A percentile compares a stretch with the other conserved stretches of the same genome.
Conservation (phyloP, 2,329 filamentous ascomycete species). For the Xylaria sp. region DNA sequence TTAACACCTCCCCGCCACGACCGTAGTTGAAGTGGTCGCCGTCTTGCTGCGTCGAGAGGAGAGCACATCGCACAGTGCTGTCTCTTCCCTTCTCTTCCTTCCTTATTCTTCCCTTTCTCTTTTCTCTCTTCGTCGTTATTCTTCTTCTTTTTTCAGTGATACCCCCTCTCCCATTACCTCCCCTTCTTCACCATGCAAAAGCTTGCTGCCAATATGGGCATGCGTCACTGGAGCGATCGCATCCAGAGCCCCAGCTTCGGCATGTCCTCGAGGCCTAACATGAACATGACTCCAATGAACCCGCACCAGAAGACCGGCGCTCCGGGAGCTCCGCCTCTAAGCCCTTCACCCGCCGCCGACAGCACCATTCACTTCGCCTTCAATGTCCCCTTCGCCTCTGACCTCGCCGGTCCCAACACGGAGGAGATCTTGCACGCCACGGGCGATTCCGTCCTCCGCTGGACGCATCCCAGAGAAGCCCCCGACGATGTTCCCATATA, state of each 20-base stretch:
- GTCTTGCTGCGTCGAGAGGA: constrained; percentile 39
- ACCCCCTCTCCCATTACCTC: constrained; percentile 38
- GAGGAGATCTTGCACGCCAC: constrained; percentile 96
- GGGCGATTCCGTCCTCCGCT: constrained; percentile 84
- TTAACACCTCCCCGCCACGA: constrained; percentile 40
- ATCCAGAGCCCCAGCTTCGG: constrained; percentile 72
- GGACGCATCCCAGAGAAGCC: constrained; percentile 91
- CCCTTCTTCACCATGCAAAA: constrained; percentile 70
- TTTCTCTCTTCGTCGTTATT: constrained; percentile 33
- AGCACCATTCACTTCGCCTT: constrained; percentile 91
- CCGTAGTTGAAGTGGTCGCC: constrained; percentile 42
- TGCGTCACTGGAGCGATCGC: constrained; percentile 77
- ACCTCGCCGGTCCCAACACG: constrained; percentile 88
- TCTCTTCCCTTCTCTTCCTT: constrained; percentile 45
- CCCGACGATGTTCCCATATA: constrained; percentile 85
- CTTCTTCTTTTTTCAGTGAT: constrained; percentile 41
- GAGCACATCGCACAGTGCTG: constrained; percentile 39
- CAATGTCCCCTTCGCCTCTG: constrained; percentile 95
- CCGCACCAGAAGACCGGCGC: constrained; percentile 66
- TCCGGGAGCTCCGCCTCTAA: constrained; percentile 64
- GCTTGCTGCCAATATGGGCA: constrained; percentile 73
- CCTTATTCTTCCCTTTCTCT: constrained; percentile 39
- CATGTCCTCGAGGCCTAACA: constrained; percentile 66
- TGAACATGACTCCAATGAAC: constrained; percentile 66
- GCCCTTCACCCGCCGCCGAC: constrained; percentile 77